Evolutionary conservation across 352 stramenopile genomes (phyloP).

Genomic region (Phytopythium aichiense): DNA sequence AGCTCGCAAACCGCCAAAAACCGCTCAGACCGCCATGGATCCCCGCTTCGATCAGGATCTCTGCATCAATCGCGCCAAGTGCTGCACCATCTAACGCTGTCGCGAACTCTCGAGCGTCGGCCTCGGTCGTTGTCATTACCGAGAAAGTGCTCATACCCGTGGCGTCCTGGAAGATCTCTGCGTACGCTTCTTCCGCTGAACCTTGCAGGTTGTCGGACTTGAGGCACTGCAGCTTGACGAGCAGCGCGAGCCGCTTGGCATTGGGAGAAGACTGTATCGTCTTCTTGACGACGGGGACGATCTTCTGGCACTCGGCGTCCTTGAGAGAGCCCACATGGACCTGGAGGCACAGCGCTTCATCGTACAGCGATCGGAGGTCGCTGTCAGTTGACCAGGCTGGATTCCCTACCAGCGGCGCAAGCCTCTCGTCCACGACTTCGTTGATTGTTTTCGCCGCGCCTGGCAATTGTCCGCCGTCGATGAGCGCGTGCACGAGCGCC

Average conservation of each 20-base stretch:
- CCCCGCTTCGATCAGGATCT: slow-evolving; percentile 52
- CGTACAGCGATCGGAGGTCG: slow-evolving; percentile 36
- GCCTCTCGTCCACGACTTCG: slow-evolving; percentile 62
- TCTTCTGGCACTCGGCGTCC: slow-evolving; percentile 73
- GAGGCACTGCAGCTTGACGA: slow-evolving; percentile 65
- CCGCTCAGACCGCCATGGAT: slow-evolving; percentile 46
- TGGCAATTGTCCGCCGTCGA: slow-evolving; percentile 61
- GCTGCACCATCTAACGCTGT: slow-evolving; percentile 21
- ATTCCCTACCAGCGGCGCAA: slow-evolving; percentile 37
- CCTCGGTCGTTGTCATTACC: slow-evolving; percentile 17
- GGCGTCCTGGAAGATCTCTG: slow-evolving; percentile 59
- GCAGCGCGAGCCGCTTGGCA: slow-evolving; percentile 36
- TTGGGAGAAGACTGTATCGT: slow-evolving; percentile 14
- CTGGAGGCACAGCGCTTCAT: slow-evolving; percentile 64
- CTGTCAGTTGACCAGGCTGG: slow-evolving; percentile 16
- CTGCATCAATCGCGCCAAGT: slow-evolving; percentile 37
- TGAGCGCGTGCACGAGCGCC: slow-evolving; percentile 57
- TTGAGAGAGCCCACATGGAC: slow-evolving; percentile 73
- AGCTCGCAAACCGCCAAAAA: slow-evolving; percentile 24
- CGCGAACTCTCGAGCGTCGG: slow-evolving; percentile 35
- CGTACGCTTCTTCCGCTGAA: slow-evolving; percentile 36
- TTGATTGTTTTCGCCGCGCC: slow-evolving; percentile 56
- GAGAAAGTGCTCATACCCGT: slow-evolving; percentile 40
- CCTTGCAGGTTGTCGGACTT: slow-evolving; percentile 43
- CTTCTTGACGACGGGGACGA: slow-evolving; percentile 58